Evolutionary conservation across 371 early-diverging fungal species (phyloP), one percentile per base, ranked within the genome.

Genomic region (Apophysomyces elegans): DNA sequence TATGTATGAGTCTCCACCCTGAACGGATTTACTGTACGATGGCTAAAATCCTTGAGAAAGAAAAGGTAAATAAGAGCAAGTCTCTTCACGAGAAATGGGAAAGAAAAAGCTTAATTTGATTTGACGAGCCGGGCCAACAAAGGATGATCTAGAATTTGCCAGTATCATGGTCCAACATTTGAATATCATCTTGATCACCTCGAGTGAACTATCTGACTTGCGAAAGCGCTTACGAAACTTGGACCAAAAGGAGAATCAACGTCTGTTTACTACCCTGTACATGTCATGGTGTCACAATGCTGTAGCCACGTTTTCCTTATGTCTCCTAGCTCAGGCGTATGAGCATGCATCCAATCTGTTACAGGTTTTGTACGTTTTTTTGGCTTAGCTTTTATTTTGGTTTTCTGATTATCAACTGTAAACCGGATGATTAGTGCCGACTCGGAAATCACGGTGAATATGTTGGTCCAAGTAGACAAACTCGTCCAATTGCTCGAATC

Each of bases 241-340:
- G 44, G 92, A 92, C 35, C 83, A 82, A 12, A 77, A 83, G 84
- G 86, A 87, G 61, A 84, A 88, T 37, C 91, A 92, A 70, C 77
- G 71, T 18, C 73, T 97, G 5, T 97, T 96, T 65, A 81, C 83
- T 26, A 77, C 86, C 2, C 77, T 97, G 12, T 96, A 95, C 75
- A 83, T 88, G 47, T 90, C 93, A 4, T 97, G 97, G 97, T 93
- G 92, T 65, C 95, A 96, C 77, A 94, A 92, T 71, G 89, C 96
- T 5, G 93, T 96, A 1, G 87, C 96, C 0, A 86, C 93, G 0
- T 91, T 97, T 67, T 89, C 93, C 1, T 83, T 97, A 7, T 96
- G 96, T 60, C 80, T 97, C 32, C 78, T 96, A 46, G 91, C 96
- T 6, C 95, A 95, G 75, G 91, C 92, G 37, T 97, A 97, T 73